Evolutionary conservation across 176 grass and related monocot genomes (phyloP), one percentile per base, ranked within the genome.

Genomic region (Elaeis guineensis): DNA sequence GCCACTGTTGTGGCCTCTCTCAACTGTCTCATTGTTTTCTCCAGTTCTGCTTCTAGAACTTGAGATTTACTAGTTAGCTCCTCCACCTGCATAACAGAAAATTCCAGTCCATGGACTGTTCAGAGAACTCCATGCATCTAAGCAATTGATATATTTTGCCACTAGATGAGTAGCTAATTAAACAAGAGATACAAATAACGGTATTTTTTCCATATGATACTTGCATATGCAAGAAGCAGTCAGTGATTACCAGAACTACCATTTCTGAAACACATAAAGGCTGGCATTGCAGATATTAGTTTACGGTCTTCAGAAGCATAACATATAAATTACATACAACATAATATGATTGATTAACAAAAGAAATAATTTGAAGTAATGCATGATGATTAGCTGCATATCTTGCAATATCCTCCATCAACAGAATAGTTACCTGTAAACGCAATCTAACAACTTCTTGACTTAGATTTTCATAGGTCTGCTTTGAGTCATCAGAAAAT

Each of bases 11-110:
- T 73, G 51, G 79, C 69, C 44, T 77, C 87, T 63, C 57, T 74
- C 65, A 91, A 75, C 53, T 70, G 65, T 67, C 64, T 74, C 65
- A 70, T 77, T 70, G 76, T 66, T 71, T 64, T 78, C 23, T 71
- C 65, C 71, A 92, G 64, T 80, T 86, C 68, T 50, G 59, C 69
- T 82, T 92, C 77, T 73, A 83, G 75, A 83, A 80, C 55, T 60
- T 83, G 48, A 6, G 76, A 78, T 58, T 83, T 80, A 49, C n/a
- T 52, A 16, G 51, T 84, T 70, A 87, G 51, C 57, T 81, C 73
- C 23, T 81, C 71, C 17, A 87, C 70, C 89, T 92, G 77, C 25
- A 48, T 66, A 57, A 80, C 39, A 17, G 22, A 77, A 54, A 5
- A 28, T 44, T 39, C 25, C 17, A 55, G 39, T 59, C 22, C 51